Evolutionary conservation across 805 yeast species (phyloP).

Genomic region (Yarrowia porcina): DNA sequence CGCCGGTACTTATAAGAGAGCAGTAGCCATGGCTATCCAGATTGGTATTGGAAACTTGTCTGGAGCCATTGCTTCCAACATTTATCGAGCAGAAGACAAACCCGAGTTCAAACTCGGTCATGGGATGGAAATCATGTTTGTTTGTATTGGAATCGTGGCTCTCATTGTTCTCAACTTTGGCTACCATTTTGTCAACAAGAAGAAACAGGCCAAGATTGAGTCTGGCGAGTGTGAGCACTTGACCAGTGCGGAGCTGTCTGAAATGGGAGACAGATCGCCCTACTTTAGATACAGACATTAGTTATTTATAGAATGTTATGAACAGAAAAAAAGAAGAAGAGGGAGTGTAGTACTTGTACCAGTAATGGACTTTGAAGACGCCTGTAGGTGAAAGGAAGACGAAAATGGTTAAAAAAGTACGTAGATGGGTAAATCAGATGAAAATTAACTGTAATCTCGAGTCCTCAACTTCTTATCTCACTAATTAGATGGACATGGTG

Average conservation of each 20-base stretch:
- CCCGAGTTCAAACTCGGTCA: constrained; percentile 55
- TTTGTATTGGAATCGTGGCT: constrained; percentile 37
- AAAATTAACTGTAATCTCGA: no score
- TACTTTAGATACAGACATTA: constrained; percentile 11
- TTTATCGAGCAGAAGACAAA: constrained; percentile 51
- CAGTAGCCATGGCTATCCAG: constrained; percentile 53
- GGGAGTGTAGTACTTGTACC: no score
- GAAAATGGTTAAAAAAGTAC: no score
- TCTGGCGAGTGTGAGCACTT: neutral
- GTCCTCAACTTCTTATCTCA: no score
- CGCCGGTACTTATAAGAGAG: constrained; percentile 54
- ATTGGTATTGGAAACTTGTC: constrained; percentile 65
- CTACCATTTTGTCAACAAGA: constrained; percentile 5
- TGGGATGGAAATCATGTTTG: constrained; percentile 47
- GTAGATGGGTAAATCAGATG: no score
- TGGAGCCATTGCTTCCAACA: constrained; percentile 55
- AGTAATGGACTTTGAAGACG: no score
- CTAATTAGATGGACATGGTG: no score
- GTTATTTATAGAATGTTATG: neutral
- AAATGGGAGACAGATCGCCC: constrained; percentile 10
- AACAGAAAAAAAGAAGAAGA: no score
- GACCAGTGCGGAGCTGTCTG: neutral
- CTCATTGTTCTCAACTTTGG: constrained; percentile 5
- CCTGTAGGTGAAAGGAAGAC: no score
- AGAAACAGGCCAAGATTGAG: neutral